Evolutionary conservation across 2,329 filamentous ascomycete genomes (phyloP).

Genomic region (Claviceps spartinae): DNA sequence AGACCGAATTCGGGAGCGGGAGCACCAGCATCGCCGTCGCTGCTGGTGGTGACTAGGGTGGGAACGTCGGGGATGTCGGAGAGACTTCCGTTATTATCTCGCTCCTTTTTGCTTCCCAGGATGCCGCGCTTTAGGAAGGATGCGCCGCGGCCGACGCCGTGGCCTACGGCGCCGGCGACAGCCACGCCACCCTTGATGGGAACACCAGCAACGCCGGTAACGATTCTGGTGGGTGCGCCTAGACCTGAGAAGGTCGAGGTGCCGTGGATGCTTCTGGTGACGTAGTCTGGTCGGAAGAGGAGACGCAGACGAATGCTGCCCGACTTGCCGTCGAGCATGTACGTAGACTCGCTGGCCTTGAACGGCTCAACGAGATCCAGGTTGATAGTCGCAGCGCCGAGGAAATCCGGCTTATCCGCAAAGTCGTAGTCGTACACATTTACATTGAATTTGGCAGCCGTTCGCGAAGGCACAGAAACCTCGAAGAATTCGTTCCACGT

Average conservation of each 20-base stretch:
- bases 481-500: conserved; percentile 97
- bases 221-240: conserved; percentile 72
- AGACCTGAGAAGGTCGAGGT: conserved; percentile 90
- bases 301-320: conserved; percentile 71
- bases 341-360: conserved; percentile 57
- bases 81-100: conserved; percentile 39
- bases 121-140: conserved; percentile 83
- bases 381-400: conserved; percentile 67
- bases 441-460: conserved; percentile 67
- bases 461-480: conserved; percentile 66
- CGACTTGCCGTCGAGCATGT: conserved; percentile 77
- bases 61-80: conserved; percentile 28
- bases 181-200: conserved; percentile 87
- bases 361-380: conserved; percentile 77
- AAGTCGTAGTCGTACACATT: conserved; percentile 95
- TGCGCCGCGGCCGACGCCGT: conserved; percentile 76
- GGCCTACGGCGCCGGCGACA: conserved; percentile 57
- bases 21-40: conserved; percentile 22
- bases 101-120: conserved; percentile 55
- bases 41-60: conserved; percentile 12
- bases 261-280: conserved; percentile 74
- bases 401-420: conserved; percentile 80
- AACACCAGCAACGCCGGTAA: conserved; percentile 65
- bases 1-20: conserved; percentile 24
- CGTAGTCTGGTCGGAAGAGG: conserved; percentile 86